phyloP scores from a whole-genome alignment of 805 yeast species.

The Saccharomycopsis capsularis region DNA sequence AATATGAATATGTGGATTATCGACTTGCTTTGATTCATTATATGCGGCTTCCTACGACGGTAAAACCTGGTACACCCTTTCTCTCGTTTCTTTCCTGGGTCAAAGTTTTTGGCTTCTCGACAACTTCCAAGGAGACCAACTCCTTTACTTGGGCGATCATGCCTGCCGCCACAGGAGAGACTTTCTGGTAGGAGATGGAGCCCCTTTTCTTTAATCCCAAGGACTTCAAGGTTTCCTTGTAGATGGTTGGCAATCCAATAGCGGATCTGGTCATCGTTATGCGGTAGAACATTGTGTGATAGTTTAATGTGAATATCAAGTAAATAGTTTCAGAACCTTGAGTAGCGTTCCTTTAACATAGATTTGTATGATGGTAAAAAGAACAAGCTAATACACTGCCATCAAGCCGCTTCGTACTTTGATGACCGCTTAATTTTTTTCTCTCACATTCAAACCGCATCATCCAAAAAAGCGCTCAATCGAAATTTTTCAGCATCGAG shows the following conservation, averaged over 20 bases:
- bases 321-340: too few relatives aligned
- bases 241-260: conserved; percentile 72
- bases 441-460: too few relatives aligned
- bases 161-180: conserved; percentile 78
- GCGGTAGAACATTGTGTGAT: conserved; percentile 39
- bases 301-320: too few relatives aligned
- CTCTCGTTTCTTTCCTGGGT: conserved; percentile 47
- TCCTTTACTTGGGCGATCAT: conserved; percentile 78
- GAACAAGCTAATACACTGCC: too few relatives aligned
- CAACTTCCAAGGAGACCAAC: conserved; percentile 72
- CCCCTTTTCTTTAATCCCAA: conserved; percentile 75
- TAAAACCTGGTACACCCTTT: conserved; percentile 61
- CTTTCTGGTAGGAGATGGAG: conserved; percentile 62
- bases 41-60: conserved; percentile 31
- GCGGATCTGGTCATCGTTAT: conserved; percentile 75
- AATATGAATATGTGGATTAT: too few relatives aligned
- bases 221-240: conserved; percentile 56
- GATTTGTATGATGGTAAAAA: too few relatives aligned
- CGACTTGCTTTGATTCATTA: too few relatives aligned
- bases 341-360: too few relatives aligned
- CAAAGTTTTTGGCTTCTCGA: conserved; percentile 45
- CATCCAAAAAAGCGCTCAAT: too few relatives aligned
- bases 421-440: too few relatives aligned
- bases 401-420: too few relatives aligned
- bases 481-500: too few relatives aligned